Percentiles rank a stretch among this genome's conserved stretches.
These are phyloP conservation scores for Eremothecium cymbalariae DNA, from an alignment of 1,139 yeast genomes.

Conservation along the genomic window DNA sequence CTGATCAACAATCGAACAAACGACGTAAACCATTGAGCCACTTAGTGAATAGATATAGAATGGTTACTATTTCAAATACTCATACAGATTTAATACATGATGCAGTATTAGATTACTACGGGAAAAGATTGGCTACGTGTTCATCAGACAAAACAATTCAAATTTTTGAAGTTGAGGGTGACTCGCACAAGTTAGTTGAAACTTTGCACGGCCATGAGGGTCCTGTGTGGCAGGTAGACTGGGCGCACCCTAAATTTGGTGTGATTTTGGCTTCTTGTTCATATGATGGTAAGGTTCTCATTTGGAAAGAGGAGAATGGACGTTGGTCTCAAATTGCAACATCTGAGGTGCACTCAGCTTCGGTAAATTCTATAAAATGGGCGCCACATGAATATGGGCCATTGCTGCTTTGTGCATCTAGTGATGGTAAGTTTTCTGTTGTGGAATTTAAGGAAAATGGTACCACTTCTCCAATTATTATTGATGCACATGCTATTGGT, in stretches of 20 bases:
- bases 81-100: slow-evolving; percentile 92
- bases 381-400: slow-evolving; percentile 98
- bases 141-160: slow-evolving; percentile 92
- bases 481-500: slow-evolving; percentile 81
- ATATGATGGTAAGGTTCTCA: slow-evolving; percentile 86
- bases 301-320: slow-evolving; percentile 92
- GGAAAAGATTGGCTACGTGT: slow-evolving; percentile 89
- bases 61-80: slow-evolving; percentile 72
- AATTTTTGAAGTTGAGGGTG: slow-evolving; percentile 85
- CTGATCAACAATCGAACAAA: no score
- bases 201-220: slow-evolving; percentile 89
- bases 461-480: slow-evolving; percentile 48
- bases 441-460: slow-evolving; percentile 91
- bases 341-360: slow-evolving; percentile 83
- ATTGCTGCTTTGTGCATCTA: slow-evolving; percentile 77
- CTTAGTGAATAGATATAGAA: slow-evolving; percentile 11
- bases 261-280: slow-evolving; percentile 90
- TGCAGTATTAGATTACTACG: slow-evolving; percentile 93
- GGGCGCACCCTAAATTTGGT: slow-evolving; percentile 99
- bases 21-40: no score
- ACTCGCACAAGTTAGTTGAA: slow-evolving; percentile 66
- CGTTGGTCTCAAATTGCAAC: slow-evolving; percentile 85
- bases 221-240: slow-evolving; percentile 97
- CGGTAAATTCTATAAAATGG: slow-evolving; percentile 93
- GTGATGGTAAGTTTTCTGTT: slow-evolving; percentile 87